Evolutionary conservation across 352 stramenopile genomes (phyloP), one percentile per base, ranked within the genome.

Genomic region (Phytophthora aleatoria): DNA sequence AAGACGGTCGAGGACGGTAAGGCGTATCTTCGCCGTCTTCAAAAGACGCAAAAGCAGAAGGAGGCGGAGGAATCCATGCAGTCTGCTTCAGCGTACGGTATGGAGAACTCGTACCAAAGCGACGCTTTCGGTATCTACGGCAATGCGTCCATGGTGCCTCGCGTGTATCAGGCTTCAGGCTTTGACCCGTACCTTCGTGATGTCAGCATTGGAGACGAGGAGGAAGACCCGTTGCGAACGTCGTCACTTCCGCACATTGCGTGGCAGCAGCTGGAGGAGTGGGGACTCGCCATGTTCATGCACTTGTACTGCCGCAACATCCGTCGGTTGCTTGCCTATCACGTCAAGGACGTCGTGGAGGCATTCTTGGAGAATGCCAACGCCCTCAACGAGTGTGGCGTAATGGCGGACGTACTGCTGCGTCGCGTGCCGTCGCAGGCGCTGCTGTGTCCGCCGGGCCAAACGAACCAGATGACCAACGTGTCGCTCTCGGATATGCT

Each of bases 301-400:
- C 85, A 94, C 58, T 53, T 94, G 57, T 94, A 94, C 69, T 89
- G 83, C 57, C 85, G 86, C 69, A 94, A 92, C 59, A 84, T 93
- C 54, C 85, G 87, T 1, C 81, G 84, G 0, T 68, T 95, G 51
- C 77, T 95, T 30, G 87, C 87, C 13, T 93, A 84, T 59, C 87
- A 95, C 54, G 79, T 94, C 30, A 93, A 95, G 50, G 87, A 94
- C 52, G 81, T 95, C 26, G 81, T 94, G 11, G 85, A 91, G 54
- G 86, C 81, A 26, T 92, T 95, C 38, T 60, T 90, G 24, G 80
- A 92, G 51, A 95, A 95, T 51, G 83, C 82, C 3, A 82, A 84
- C 43, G 87, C 91, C 64, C 76, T 95, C 5, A 90, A 90, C 49
- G 81, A 88, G 50, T 90, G 84, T 39, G 85, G 87, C 10, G 81